phyloP scores from a whole-genome alignment of 2,329 filamentous ascomycete genomes.

The Colletotrichum neosansevieriae region DNA sequence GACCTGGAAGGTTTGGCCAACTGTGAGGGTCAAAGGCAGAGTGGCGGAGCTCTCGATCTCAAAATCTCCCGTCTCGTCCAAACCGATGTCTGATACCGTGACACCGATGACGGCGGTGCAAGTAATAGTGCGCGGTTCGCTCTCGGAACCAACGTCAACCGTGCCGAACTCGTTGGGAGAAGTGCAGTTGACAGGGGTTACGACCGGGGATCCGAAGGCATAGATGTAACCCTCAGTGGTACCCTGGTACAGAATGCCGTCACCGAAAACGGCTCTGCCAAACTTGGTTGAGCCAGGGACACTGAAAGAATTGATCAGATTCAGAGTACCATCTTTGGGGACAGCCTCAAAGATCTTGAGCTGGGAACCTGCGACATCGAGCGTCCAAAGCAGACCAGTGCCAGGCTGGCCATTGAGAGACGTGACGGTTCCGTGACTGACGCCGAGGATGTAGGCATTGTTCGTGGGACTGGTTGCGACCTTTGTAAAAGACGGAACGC shows the following conservation, averaged over 20 bases:
- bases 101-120: constrained; percentile 62
- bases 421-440: constrained; percentile 68
- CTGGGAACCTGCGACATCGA: constrained; percentile 65
- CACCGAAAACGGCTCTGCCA: constrained; percentile 67
- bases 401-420: constrained; percentile 65
- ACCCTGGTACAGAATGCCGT: constrained; percentile 67
- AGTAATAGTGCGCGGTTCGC: constrained; percentile 51
- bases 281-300: constrained; percentile 67
- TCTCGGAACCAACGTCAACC: constrained; percentile 41
- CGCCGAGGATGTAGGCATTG: constrained; percentile 66
- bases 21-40: constrained; percentile 47
- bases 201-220: constrained; percentile 67
- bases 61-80: constrained; percentile 51
- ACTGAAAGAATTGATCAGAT: constrained; percentile 62
- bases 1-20: constrained; percentile 57
- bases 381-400: constrained; percentile 68
- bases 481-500: constrained; percentile 65
- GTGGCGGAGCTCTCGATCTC: constrained; percentile 51
- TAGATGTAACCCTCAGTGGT: constrained; percentile 64
- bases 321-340: constrained; percentile 59
- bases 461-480: constrained; percentile 61
- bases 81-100: constrained; percentile 53
- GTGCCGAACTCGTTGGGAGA: constrained; percentile 61
- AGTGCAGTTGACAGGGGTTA: constrained; percentile 65
- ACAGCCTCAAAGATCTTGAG: constrained; percentile 66